These are phyloP conservation scores for Cyclotella kingstonii DNA, from an alignment of 108 stramenopile genomes.

Conservation along the genomic window DNA sequence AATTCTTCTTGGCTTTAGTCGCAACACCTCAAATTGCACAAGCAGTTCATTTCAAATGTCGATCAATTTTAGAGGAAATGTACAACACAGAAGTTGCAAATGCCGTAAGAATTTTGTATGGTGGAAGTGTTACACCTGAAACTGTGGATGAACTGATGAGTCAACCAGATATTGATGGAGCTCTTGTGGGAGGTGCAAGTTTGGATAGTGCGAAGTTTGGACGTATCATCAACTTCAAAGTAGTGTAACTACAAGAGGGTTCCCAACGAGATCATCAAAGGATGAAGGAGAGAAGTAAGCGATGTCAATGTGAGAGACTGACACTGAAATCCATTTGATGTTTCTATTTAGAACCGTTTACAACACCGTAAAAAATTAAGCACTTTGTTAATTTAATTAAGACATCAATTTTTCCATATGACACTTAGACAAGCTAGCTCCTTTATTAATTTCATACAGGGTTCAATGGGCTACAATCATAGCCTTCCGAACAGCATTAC, in stretches of 20 bases:
- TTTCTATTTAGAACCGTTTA: no score
- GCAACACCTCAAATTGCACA: constrained; percentile 83
- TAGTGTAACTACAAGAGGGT: no score
- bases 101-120: constrained; percentile 85
- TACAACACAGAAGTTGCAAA: constrained; percentile 80
- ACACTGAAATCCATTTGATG: no score
- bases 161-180: constrained; percentile 94
- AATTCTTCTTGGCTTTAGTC: constrained; percentile 14
- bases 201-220: constrained; percentile 85
- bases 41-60: constrained; percentile 78
- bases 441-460: no score
- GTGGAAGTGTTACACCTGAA: constrained; percentile 91
- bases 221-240: constrained; percentile 89
- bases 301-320: no score
- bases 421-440: no score
- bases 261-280: no score
- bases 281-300: no score
- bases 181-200: constrained; percentile 95
- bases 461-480: no score
- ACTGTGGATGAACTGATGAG: constrained; percentile 92
- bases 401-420: no score
- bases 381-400: no score
- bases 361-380: no score
- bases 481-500: constrained; percentile 18
- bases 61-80: constrained; percentile 71